phyloP scores from a whole-genome alignment of 2,329 filamentous ascomycete species.

The Trichoderma sp. region DNA sequence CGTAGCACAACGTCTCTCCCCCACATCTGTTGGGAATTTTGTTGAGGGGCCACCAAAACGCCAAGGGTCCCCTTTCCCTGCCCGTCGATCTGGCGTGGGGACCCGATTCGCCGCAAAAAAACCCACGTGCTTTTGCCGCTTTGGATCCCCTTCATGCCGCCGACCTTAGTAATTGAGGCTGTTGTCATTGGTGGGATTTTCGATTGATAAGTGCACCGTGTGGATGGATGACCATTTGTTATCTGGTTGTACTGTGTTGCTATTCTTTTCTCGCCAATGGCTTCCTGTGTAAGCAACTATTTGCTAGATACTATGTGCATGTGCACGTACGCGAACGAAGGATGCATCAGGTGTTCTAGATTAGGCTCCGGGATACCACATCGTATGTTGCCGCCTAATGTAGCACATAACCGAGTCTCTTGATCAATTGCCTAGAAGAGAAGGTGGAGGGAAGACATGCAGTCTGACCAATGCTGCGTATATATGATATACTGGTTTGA shows the following conservation, averaged over 20 bases:
- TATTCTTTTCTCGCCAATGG: background rate
- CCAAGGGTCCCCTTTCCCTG: background rate
- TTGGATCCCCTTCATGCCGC: background rate
- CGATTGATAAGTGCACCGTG: background rate
- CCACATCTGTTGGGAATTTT: constrained; percentile 19
- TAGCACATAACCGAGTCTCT: background rate
- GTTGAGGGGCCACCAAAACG: constrained; percentile 1
- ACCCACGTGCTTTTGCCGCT: constrained; percentile 8
- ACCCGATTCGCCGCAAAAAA: constrained; percentile 8
- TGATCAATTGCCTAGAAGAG: background rate
- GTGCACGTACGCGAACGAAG: background rate
- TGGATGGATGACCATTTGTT: background rate
- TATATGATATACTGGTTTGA: background rate
- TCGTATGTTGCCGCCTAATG: constrained; percentile 2
- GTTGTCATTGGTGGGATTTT: background rate
- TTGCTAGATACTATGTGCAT: background rate
- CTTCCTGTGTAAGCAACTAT: background rate
- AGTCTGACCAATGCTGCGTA: background rate
- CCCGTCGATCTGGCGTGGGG: constrained; percentile 14
- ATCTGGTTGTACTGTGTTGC: background rate
- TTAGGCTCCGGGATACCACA: background rate
- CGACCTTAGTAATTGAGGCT: background rate
- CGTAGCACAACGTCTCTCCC: background rate
- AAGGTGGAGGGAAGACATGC: background rate
- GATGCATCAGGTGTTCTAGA: background rate